Base-by-base conservation (phyloP, 2,329 filamentous ascomycete species). In the Talaromyces sp. region DNA sequence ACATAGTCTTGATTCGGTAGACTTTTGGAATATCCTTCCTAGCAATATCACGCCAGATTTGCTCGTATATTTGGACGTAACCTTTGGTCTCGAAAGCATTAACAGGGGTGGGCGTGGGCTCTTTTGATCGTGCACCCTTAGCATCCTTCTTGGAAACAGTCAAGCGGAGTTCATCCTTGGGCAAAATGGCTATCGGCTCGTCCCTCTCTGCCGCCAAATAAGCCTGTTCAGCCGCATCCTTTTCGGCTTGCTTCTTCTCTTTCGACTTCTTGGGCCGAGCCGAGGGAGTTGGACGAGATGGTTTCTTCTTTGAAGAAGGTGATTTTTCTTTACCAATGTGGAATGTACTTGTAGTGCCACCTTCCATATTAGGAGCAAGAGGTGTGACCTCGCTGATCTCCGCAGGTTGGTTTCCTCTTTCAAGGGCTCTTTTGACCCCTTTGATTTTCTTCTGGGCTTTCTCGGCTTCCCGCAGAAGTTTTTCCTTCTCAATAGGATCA, bases 1-100 rank as follows among this genome's bases (percentile, higher is more conserved):
- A 97, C 68, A 92, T 89, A 62, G 88, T 86, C 62, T 96, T 96
- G 73, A 97, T 84, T 68, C 95, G 91, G 74, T 87, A 92, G 0
- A 96, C 91, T 80, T 97, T 98, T 71, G 90, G 91, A 65, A 97
- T 90, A 74, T 96, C 92, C 74, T 96, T 96, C 65, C 92, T 88
- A 2, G 93, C 91, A 70, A 99, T 87, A 72, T 99, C 95, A 67
- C 93, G 90, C 88, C 92, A 96, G 67, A 98, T 98, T 75, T 97
- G 92, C 71, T 96, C 93, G 75, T 97, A 97, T 63, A 99, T 93
- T 75, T 96, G 93, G 71, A 96, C 92, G 79, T 96, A 99, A 18
- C 91, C 92, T 74, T 96, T 96, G 58, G 92, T 95, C 68, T 91
- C 88, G 76, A 91, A 95, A 64, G 84, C 84, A 64, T 86, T 83